phyloP scores from a whole-genome alignment of 768 basidiomycete species.

The Hypsizygus marmoreus region DNA sequence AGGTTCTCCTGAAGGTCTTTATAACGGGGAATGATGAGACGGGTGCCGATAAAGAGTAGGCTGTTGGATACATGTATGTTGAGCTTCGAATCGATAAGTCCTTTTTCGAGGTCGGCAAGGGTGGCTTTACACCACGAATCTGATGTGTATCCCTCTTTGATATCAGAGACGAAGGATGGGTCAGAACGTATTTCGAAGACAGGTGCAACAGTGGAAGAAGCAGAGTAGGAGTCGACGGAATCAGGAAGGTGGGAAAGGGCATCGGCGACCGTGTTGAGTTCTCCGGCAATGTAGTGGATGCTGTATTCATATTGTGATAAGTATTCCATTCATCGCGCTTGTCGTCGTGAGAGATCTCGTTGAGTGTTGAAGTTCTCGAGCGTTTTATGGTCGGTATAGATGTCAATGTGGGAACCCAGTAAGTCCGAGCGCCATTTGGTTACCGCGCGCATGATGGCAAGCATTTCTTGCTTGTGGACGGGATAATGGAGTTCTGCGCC shows the following conservation, averaged over 20 bases:
- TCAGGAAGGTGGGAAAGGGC: neutral
- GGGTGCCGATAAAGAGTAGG: constrained; percentile 22
- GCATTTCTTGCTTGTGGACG: constrained; percentile 33
- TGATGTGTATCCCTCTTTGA: too few relatives aligned
- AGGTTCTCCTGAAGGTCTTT: constrained; percentile 20
- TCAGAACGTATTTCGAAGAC: too few relatives aligned
- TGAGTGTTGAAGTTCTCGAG: constrained; percentile 29
- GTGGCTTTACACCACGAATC: too few relatives aligned
- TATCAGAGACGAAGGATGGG: too few relatives aligned
- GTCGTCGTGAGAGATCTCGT: constrained; percentile 16
- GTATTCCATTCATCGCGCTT: too few relatives aligned
- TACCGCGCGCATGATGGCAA: constrained; percentile 20
- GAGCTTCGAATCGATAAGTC: too few relatives aligned
- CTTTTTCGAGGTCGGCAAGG: too few relatives aligned
- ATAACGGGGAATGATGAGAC: constrained; percentile 19
- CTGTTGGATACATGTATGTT: constrained; percentile 3
- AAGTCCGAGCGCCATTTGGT: constrained; percentile 25
- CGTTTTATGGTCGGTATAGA: constrained; percentile 38
- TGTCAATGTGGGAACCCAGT: constrained; percentile 18
- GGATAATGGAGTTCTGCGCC: neutral
- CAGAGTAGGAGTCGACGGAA: too few relatives aligned
- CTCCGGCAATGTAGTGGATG: neutral
- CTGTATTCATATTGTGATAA: neutral
- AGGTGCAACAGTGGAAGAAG: too few relatives aligned
- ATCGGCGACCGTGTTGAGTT: too few relatives aligned